Evolutionary conservation across 1,139 yeast genomes (phyloP).

Genomic region (Yamadazyma mexicana): DNA sequence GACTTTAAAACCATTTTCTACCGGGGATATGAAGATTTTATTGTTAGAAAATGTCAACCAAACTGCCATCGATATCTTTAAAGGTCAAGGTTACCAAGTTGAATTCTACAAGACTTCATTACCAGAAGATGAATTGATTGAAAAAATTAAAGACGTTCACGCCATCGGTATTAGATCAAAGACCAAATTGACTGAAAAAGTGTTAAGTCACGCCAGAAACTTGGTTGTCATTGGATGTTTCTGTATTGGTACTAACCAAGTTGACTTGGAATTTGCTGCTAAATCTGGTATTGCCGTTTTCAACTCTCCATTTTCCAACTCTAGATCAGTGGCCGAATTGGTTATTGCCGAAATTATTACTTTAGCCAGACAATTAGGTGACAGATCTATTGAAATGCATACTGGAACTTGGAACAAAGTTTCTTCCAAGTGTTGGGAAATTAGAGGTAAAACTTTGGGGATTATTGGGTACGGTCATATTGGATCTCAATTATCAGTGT

Average conservation of each 20-base stretch:
- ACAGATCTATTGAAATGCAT: constrained; percentile 94
- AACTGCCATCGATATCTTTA: constrained; percentile 86
- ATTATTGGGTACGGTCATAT: constrained; percentile 98
- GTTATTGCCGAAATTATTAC: constrained; percentile 94
- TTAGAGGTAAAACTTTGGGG: constrained; percentile 97
- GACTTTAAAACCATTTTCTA: constrained; percentile 82
- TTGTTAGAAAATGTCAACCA: constrained; percentile 89
- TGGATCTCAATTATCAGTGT: constrained; percentile 93
- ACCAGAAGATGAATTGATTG: constrained; percentile 91
- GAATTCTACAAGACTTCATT: constrained; percentile 89
- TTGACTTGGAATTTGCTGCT: constrained; percentile 89
- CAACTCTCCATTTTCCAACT: constrained; percentile 98
- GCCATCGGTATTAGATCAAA: constrained; percentile 98
- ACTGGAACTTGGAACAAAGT: constrained; percentile 99
- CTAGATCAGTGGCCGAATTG: constrained; percentile 97
- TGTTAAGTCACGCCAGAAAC: constrained; percentile 83
- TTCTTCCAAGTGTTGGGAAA: constrained; percentile 95
- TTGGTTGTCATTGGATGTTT: constrained; percentile 93
- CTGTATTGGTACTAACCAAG: constrained; percentile 99
- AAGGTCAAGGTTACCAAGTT: constrained; percentile 92
- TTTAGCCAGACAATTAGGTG: constrained; percentile 95
- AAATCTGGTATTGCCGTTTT: constrained; percentile 92
- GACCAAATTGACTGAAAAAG: constrained; percentile 79
- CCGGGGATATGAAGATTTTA: constrained; percentile 89
- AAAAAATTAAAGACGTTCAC: constrained; percentile 89